phyloP scores from a whole-genome alignment of 225 moss, liverwort and hornwort genomes.

The Neckera pumila region DNA sequence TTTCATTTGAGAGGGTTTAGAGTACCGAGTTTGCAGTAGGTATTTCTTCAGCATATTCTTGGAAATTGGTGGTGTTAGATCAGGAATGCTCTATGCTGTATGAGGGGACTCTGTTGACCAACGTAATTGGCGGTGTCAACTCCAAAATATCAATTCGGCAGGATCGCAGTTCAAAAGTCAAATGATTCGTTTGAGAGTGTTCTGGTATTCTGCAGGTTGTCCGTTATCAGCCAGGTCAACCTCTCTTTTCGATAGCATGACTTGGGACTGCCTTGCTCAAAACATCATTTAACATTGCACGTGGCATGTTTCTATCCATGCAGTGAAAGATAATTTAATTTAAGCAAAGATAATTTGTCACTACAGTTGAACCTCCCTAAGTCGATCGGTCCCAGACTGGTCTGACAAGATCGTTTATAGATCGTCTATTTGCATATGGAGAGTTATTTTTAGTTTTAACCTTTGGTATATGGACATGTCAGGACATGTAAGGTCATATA shows the following conservation, averaged over 20 bases:
- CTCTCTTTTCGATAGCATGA: not conserved
- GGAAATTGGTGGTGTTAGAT: not conserved
- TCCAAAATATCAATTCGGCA: not conserved
- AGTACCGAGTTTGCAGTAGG: not conserved
- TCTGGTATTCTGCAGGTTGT: not conserved
- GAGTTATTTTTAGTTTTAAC: no score
- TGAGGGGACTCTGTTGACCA: not conserved
- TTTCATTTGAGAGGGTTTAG: not conserved
- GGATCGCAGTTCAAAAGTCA: not conserved
- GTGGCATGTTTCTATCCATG: not conserved
- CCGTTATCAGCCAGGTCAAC: not conserved
- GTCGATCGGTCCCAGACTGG: no score
- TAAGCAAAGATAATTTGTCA: no score
- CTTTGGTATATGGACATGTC: no score
- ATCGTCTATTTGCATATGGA: no score
- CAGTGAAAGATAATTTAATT: not conserved
- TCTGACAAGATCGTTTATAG: no score
- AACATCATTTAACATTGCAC: not conserved
- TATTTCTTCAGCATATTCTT: not conserved
- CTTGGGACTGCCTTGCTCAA: not conserved
- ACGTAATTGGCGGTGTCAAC: not conserved
- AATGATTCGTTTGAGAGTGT: not conserved
- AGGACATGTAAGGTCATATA: no score
- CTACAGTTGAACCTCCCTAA: no score
- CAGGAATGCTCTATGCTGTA: not conserved